phyloP scores from a whole-genome alignment of 495 filamentous ascomycete species.

The Platismatia glauca region DNA sequence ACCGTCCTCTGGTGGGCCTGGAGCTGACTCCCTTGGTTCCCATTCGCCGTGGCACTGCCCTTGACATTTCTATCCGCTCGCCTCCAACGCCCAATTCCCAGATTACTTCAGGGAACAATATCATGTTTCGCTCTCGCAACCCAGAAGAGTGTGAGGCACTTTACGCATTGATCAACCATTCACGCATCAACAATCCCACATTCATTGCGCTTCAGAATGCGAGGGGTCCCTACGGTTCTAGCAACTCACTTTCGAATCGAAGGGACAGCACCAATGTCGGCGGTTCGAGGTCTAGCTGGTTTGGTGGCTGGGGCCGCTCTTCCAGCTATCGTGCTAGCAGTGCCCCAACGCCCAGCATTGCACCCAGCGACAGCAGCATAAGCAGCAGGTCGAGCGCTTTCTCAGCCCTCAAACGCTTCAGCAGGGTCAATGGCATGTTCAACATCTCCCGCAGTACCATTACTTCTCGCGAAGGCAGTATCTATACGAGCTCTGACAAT shows the following conservation, averaged over 20 bases:
- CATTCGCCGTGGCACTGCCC: slow-evolving; percentile 75
- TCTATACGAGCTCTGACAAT: slow-evolving; percentile 48
- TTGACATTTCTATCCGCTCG: slow-evolving; percentile 90
- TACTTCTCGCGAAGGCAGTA: slow-evolving; percentile 46
- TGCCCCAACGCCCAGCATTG: slow-evolving; percentile 43
- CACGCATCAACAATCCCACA: slow-evolving; percentile 78
- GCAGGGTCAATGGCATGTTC: slow-evolving; percentile 55
- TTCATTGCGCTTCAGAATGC: slow-evolving; percentile 77
- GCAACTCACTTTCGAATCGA: slow-evolving; percentile 33
- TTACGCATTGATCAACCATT: slow-evolving; percentile 73
- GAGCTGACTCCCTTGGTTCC: slow-evolving; percentile 84
- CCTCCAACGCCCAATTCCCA: slow-evolving; percentile 62
- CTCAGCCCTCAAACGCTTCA: slow-evolving; percentile 66
- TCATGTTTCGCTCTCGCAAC: slow-evolving; percentile 79
- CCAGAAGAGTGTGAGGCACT: slow-evolving; percentile 69
- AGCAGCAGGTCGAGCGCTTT: slow-evolving; percentile 55
- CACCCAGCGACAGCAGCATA: slow-evolving; percentile 47
- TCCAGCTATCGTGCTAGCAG: slow-evolving; percentile 52
- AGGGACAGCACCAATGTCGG: slow-evolving; percentile 24
- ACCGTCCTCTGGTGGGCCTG: slow-evolving; percentile 61
- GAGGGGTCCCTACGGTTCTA: slow-evolving; percentile 33
- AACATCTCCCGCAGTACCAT: slow-evolving; percentile 64
- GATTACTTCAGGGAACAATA: slow-evolving; percentile 61
- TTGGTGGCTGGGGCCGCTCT: slow-evolving; percentile 24
- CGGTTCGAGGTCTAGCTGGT: slow-evolving; percentile 22